A percentile compares a stretch with the other conserved stretches of the same genome.
Evolutionary conservation across 495 filamentous ascomycete species (phyloP).

Genomic region (Umbilicaria muhlenbergii): DNA sequence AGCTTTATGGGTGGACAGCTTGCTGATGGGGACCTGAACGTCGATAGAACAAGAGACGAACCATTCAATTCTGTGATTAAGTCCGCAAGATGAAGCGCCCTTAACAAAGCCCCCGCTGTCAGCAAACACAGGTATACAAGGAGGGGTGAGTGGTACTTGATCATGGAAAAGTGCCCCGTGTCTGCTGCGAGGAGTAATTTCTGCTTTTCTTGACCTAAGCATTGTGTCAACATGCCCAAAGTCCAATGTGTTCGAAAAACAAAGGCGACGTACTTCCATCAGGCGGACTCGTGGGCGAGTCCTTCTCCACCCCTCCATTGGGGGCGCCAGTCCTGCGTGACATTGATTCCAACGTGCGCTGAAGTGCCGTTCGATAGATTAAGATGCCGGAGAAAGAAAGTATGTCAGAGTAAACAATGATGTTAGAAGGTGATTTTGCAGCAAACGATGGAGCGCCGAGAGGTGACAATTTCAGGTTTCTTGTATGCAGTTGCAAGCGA

Average conservation of each 20-base stretch:
- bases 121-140: background rate
- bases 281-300: slow-evolving; percentile 3
- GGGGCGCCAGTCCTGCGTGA: slow-evolving; percentile 11
- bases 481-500: too few species aligned
- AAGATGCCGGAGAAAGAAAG: too few species aligned
- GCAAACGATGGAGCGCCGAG: too few species aligned
- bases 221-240: background rate
- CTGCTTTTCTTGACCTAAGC: slow-evolving; percentile 64
- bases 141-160: slow-evolving; percentile 33
- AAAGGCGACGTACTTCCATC: slow-evolving; percentile 9
- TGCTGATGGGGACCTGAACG: background rate
- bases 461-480: too few species aligned
- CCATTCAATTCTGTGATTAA: slow-evolving; percentile 92
- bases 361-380: too few species aligned
- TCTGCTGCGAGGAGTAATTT: slow-evolving; percentile 63
- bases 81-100: slow-evolving; percentile 86
- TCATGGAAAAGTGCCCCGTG: slow-evolving; percentile 64
- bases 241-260: background rate
- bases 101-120: slow-evolving; percentile 15
- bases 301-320: slow-evolving; percentile 7
- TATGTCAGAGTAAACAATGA: too few species aligned
- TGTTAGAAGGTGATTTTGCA: too few species aligned
- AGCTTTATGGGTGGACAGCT: background rate
- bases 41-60: slow-evolving; percentile 24
- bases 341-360: slow-evolving; percentile 1